A percentile compares a stretch with the other conserved stretches of the same genome.
Evolutionary conservation across 352 stramenopile genomes (phyloP).

Genomic region (Blastocystis sp.): DNA sequence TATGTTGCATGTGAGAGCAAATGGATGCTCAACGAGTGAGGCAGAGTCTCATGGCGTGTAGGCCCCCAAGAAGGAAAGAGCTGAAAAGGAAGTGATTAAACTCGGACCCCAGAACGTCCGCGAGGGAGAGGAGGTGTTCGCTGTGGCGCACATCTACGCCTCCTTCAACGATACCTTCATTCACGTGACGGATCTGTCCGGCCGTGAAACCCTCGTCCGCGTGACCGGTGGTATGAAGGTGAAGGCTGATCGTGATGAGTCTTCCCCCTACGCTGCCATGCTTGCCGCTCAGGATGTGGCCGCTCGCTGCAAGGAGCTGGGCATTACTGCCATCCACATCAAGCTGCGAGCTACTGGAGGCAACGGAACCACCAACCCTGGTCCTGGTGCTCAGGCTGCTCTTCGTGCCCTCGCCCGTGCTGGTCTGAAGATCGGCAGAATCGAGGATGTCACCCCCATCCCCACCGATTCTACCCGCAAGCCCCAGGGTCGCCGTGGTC

Average conservation of each 20-base stretch:
- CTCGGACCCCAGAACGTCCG: slow-evolving; percentile 85
- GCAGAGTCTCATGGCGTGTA: slow-evolving; percentile 9
- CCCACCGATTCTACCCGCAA: slow-evolving; percentile 96
- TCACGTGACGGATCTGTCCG: slow-evolving; percentile 98
- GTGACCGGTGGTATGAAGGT: slow-evolving; percentile 99
- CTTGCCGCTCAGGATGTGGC: slow-evolving; percentile 98
- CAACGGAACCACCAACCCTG: slow-evolving; percentile 94
- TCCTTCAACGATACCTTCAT: slow-evolving; percentile 99
- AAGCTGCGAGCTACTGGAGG: slow-evolving; percentile 98
- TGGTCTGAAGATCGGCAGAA: slow-evolving; percentile 98
- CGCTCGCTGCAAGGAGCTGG: slow-evolving; percentile 90
- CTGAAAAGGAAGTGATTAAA: slow-evolving; percentile 86
- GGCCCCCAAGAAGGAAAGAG: slow-evolving; percentile 71
- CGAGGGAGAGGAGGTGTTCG: slow-evolving; percentile 97
- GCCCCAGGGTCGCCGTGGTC: slow-evolving; percentile 96
- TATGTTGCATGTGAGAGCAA: neutral
- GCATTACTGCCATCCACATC: slow-evolving; percentile 98
- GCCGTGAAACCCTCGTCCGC: slow-evolving; percentile 96
- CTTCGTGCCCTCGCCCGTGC: slow-evolving; percentile 95
- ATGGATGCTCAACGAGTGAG: neutral
- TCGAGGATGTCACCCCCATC: slow-evolving; percentile 99
- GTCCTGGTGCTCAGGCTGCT: slow-evolving; percentile 94
- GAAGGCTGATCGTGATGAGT: slow-evolving; percentile 98
- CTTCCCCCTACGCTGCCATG: slow-evolving; percentile 98
- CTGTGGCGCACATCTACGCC: slow-evolving; percentile 98